These are phyloP conservation scores for Hanseniaspora thailandica DNA, from an alignment of 805 yeast species.

Conservation along the genomic window DNA sequence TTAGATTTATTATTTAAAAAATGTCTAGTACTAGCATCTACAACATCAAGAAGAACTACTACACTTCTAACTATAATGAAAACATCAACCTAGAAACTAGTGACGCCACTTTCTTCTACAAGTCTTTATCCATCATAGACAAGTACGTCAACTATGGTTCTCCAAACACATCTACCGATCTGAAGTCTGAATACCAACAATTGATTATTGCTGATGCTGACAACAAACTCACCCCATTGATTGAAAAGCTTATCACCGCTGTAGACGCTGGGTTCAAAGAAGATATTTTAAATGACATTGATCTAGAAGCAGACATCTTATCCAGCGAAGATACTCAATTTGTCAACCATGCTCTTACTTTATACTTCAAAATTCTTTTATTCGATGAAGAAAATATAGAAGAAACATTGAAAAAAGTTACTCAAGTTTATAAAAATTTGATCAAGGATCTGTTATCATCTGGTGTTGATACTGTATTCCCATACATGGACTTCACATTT, in stretches of 20 bases:
- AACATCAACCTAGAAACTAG: constrained; percentile 31
- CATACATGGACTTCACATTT: constrained; percentile 16
- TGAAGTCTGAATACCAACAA: constrained; percentile 17
- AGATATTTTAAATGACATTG: constrained; percentile 17
- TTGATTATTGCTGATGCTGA: constrained; percentile 16
- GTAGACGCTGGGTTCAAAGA: constrained; percentile 19
- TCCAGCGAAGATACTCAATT: constrained; percentile 22
- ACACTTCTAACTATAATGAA: constrained; percentile 43
- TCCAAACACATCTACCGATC: neutral
- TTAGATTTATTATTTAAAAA: too few relatives aligned
- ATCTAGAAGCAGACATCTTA: constrained; percentile 14
- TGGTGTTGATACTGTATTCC: constrained; percentile 12
- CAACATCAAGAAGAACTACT: constrained; percentile 43
- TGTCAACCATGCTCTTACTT: constrained; percentile 19
- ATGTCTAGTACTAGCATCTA: neutral
- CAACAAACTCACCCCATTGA: constrained; percentile 25
- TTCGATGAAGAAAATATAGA: constrained; percentile 23
- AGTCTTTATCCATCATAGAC: constrained; percentile 27
- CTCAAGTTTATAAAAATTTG: constrained; percentile 30
- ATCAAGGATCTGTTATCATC: constrained; percentile 17
- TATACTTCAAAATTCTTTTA: constrained; percentile 20
- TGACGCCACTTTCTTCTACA: constrained; percentile 24
- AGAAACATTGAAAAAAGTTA: constrained; percentile 23
- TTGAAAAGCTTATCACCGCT: constrained; percentile 24
- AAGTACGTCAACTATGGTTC: constrained; percentile 19